Conservation (phyloP, 495 filamentous ascomycete species). For the Corynascus novoguineensis region DNA sequence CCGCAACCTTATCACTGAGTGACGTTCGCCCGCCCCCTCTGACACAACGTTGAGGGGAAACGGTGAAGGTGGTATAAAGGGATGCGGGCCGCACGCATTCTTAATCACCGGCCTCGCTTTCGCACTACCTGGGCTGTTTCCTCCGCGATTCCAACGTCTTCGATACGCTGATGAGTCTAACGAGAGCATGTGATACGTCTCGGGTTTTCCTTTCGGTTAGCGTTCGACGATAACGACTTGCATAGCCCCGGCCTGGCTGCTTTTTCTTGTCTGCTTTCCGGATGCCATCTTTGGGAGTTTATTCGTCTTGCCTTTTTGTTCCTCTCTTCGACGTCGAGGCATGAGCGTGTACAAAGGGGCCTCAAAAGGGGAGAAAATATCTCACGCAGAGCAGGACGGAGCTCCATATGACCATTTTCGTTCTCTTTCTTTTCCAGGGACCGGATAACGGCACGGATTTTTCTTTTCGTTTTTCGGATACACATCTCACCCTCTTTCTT, state of each 20-base stretch:
- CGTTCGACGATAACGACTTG: constrained; percentile 11
- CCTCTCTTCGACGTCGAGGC: background rate
- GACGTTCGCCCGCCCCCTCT: background rate
- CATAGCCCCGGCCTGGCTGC: constrained; percentile 25
- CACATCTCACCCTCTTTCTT: background rate
- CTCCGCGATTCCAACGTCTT: background rate
- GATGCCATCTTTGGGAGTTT: constrained; percentile 6
- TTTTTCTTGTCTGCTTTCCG: constrained; percentile 11
- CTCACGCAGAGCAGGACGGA: background rate
- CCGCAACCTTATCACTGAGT: constrained; percentile 12
- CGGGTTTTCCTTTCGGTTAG: constrained; percentile 5
- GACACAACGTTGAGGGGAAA: background rate
- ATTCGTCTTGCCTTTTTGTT: constrained; percentile 3
- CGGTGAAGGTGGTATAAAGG: background rate
- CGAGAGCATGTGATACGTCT: constrained; percentile 17
- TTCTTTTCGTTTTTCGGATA: background rate
- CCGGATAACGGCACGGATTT: constrained; percentile 2
- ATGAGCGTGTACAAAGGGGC: background rate
- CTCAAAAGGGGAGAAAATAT: background rate
- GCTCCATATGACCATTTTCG: background rate
- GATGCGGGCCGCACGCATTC: background rate
- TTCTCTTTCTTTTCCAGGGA: constrained; percentile 3
- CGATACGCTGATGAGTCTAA: constrained; percentile 14
- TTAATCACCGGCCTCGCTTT: too few species aligned
- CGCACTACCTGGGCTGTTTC: background rate